Evolutionary conservation across 2,329 filamentous ascomycete species (phyloP).

Genomic region (Cladosporium sp.): DNA sequence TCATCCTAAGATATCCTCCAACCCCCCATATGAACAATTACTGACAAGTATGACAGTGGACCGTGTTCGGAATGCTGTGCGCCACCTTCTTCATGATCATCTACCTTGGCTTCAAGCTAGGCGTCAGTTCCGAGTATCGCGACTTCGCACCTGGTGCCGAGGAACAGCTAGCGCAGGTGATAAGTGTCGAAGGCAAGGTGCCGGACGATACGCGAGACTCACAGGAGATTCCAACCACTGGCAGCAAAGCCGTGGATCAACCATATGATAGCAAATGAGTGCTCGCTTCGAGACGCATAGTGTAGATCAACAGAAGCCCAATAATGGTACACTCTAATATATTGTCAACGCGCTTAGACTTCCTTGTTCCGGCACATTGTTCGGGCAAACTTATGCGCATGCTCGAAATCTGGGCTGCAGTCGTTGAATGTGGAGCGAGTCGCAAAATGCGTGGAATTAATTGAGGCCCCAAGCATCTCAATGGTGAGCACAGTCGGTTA

Average conservation of each 20-base stretch:
- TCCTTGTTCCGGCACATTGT: not conserved
- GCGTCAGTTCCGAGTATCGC: slow-evolving; percentile 21
- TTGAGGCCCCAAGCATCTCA: not conserved
- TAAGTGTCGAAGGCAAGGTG: slow-evolving; percentile 17
- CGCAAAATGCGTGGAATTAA: not conserved
- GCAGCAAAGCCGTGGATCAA: slow-evolving; percentile 15
- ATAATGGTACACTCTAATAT: not conserved
- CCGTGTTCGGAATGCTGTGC: slow-evolving; percentile 22
- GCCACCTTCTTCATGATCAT: slow-evolving; percentile 19
- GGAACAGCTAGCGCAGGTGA: slow-evolving; percentile 14
- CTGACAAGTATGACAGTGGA: slow-evolving; percentile 19
- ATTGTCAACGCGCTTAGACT: not conserved
- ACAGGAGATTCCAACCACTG: slow-evolving; percentile 10
- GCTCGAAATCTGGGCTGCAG: not conserved
- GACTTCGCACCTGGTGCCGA: slow-evolving; percentile 18
- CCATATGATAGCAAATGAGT: slow-evolving; percentile 3
- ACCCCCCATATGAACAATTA: not conserved
- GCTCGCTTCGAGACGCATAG: slow-evolving; percentile 8
- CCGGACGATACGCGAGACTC: slow-evolving; percentile 15
- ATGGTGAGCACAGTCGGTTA: not conserved
- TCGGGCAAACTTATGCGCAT: slow-evolving; percentile 1
- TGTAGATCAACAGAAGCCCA: not conserved
- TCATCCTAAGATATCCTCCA: not conserved
- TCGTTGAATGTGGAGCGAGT: not conserved
- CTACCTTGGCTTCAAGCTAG: slow-evolving; percentile 22